Conservation (phyloP, 1,284 basidiomycete species). For the Apiotrichum mycotoxinovorans region DNA sequence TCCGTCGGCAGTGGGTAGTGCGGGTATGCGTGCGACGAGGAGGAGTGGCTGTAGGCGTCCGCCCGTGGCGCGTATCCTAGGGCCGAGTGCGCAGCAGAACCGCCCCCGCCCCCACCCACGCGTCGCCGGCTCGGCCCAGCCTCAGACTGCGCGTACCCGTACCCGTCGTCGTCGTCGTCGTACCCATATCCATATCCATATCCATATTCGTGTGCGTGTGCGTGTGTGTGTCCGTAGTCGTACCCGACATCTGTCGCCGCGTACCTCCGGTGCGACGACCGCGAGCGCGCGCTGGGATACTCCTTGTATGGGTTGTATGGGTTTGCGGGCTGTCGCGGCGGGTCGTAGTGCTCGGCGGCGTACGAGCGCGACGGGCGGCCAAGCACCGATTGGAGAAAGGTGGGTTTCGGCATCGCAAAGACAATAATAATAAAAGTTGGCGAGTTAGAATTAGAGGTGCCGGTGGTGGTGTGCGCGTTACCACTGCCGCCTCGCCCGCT, state of each 20-base stretch:
- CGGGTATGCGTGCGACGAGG: too few species aligned
- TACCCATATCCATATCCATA: not conserved
- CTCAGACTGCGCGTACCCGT: too few species aligned
- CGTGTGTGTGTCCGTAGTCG: not conserved
- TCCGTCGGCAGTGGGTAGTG: too few species aligned
- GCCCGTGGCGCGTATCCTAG: not conserved
- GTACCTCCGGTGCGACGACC: not conserved
- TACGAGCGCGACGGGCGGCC: constrained; percentile 43
- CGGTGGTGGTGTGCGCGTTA: not conserved
- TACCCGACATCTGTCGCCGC: not conserved
- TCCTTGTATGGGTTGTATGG: not conserved
- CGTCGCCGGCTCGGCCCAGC: not conserved
- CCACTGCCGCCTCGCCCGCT: not conserved
- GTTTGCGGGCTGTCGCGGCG: not conserved
- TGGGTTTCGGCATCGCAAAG: constrained; percentile 39
- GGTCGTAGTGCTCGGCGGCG: constrained; percentile 16
- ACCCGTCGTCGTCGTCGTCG: too few species aligned
- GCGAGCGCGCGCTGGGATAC: not conserved
- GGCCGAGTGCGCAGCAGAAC: not conserved
- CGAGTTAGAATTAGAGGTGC: too few species aligned
- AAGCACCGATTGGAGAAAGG: constrained; percentile 38
- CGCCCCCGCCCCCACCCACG: not conserved
- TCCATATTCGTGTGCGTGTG: too few species aligned
- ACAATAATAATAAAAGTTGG: too few species aligned
- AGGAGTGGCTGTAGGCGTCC: not conserved